Evolutionary conservation across 176 grass and related monocot species (phyloP), one percentile per base, ranked within the genome.

Genomic region (Paspalum notatum): DNA sequence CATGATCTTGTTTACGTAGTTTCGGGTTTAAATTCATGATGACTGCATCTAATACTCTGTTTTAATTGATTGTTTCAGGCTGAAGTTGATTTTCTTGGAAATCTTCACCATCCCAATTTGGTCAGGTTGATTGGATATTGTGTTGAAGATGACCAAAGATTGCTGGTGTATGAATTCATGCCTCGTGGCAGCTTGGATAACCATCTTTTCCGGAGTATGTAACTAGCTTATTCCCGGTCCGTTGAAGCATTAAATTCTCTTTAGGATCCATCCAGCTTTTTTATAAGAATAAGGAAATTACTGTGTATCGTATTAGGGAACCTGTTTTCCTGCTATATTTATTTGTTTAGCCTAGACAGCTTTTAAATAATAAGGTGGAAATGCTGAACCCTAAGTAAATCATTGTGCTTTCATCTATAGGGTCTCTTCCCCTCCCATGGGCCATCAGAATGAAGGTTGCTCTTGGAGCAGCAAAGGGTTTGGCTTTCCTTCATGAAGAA

Each of bases 151-250:
- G 89, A 94, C 79, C 92, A 94, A 85, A 82, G 92, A 81, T 80
- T 94, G 87, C 89, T 94, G 57, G 92, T 94, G 18, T 94, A 94
- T 74, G 92, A 94, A 81, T 94, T 94, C 76, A 94, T 94, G 92
- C 87, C 92, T 50, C 92, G 92, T 47, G 92, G 92, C 84, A 91
- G 89, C 80, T 87, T 94, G 62, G 92, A 94, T 68, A 94, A 91
- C 66, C 92, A 94, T 87, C 92, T 94, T 16, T 94, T 94, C 75
- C 87, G 92, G 85, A 94, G 92, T 94, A 94, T 80, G 84, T 92
- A 80, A 46, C 38, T 83, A 18, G 58, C 55, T 44, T 62, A 39
- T 57, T 72, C 51, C 52, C 64, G 9, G 18, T 18, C 8, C 20
- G 38, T 62, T 83, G 65, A 66, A 77, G 4, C 65, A 44, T 51